These are phyloP conservation scores for Aureobasidium sp. DNA, from an alignment of 2,329 filamentous ascomycete species.

Conservation along the genomic window DNA sequence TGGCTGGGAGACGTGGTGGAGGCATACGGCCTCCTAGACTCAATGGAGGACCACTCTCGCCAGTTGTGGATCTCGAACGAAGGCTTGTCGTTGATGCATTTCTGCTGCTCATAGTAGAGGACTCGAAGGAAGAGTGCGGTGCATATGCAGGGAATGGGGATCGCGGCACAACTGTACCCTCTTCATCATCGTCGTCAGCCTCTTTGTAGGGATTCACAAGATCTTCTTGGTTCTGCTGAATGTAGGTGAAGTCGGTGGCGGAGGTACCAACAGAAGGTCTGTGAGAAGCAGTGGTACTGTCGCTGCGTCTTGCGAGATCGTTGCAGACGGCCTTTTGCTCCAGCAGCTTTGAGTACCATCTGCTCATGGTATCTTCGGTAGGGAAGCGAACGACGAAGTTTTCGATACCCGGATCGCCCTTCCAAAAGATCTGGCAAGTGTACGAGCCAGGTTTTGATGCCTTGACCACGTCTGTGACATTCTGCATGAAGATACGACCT, in stretches of 20 bases:
- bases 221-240: conserved; percentile 55
- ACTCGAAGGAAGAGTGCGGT: conserved; percentile 40
- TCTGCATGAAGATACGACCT: conserved; percentile 97
- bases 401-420: conserved; percentile 88
- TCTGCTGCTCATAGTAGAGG: conserved; percentile 41
- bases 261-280: conserved; percentile 43
- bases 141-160: conserved; percentile 21
- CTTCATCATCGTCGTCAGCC: conserved; percentile 42
- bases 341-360: conserved; percentile 51
- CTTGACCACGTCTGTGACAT: conserved; percentile 89
- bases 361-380: conserved; percentile 87
- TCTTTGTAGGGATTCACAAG: conserved; percentile 75
- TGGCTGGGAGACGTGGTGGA: conserved; percentile 64
- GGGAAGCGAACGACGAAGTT: conserved; percentile 92
- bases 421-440: conserved; percentile 97
- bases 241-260: conserved; percentile 71
- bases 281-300: conserved; percentile 7
- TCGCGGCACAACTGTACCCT: conserved; percentile 28
- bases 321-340: conserved; percentile 15
- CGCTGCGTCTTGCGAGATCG: conserved; percentile 5
- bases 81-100: conserved; percentile 69
- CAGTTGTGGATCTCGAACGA: conserved; percentile 66
- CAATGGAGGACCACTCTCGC: conserved; percentile 53
- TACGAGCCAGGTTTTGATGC: conserved; percentile 84
- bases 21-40: conserved; percentile 29